Evolutionary conservation across 352 stramenopile species (phyloP), one percentile per base, ranked within the genome.

Genomic region (Globisporangium solare): DNA sequence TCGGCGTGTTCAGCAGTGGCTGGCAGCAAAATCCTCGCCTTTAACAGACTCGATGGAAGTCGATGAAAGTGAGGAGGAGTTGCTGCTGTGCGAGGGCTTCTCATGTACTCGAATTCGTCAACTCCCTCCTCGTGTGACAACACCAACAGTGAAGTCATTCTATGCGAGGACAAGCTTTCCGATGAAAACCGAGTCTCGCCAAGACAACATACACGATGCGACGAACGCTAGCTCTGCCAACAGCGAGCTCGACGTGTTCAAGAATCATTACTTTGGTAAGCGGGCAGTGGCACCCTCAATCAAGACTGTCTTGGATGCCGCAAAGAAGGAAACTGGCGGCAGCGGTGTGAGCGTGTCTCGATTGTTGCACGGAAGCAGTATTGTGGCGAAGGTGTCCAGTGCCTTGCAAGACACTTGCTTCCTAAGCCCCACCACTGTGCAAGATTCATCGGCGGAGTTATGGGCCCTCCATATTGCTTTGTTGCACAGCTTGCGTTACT

Each of bases 391-490:
- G 18, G 15, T 63, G 18, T 22, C 27, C 15, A 20, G 17, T 21
- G 43, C 43, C 1, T 37, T 54, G 12, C 21, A 51, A 27, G 47
- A 15, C 6, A 35, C 31, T 5, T 63, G 47, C 45, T 20, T 45
- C 14, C 27, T 32, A 3, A 27, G 15, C n/a, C 43, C 27, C 14
- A 41, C 47, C 6, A 49, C 21, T 13, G 18, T 14, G 6, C 24
- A 55, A 21, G 62, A 48, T 43, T 51, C 46, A 12, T 47, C 49
- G 15, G 27, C 65, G 40, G 59, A 70, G 8, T 50, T 67, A 12
- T 91, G 81, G 81, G 56, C 54, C 18, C 22, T 74, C 2, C 74
- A 79, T 6, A 69, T 79, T 39, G 72, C 73, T 2, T 45, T 89
- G 21, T 51, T 89, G 45, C 81, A 88, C 49, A 80, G 69, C 42